Conservation (phyloP, 768 basidiomycete species). For the Rhizopogon vinicolor region DNA sequence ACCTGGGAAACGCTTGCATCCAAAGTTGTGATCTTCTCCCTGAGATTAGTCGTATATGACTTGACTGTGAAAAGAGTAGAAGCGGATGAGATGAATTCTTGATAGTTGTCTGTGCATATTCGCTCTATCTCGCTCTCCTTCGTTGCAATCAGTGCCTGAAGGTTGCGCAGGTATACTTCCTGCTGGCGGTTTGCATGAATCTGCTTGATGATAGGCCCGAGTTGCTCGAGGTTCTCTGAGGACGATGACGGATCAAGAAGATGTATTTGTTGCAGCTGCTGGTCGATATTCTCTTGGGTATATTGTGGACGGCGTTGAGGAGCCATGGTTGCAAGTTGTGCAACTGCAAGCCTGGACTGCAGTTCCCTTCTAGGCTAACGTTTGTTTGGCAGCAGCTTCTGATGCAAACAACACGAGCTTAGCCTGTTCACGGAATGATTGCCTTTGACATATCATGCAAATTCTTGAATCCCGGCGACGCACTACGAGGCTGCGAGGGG, state of each 20-base stretch:
- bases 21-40: conserved; percentile 84
- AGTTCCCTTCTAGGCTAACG: conserved; percentile 2
- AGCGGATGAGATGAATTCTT: conserved; percentile 96
- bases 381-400: conserved; percentile 36
- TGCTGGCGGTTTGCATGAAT: conserved; percentile 86
- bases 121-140: conserved; percentile 96
- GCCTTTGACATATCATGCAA: too few relatives aligned
- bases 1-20: conserved; percentile 87
- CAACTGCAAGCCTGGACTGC: conserved; percentile 11
- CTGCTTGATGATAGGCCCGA: conserved; percentile 92
- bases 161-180: conserved; percentile 80
- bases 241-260: conserved; percentile 83
- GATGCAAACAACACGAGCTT: conserved; percentile 28
- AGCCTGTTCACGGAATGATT: not conserved
- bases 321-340: conserved; percentile 46
- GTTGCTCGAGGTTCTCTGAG: conserved; percentile 92
- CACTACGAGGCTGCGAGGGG: too few relatives aligned
- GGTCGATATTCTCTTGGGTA: conserved; percentile 81
- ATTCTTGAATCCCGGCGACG: too few relatives aligned
- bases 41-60: conserved; percentile 92
- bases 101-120: conserved; percentile 95
- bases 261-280: conserved; percentile 89
- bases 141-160: conserved; percentile 85
- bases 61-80: conserved; percentile 95
- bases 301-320: conserved; percentile 69